These are phyloP conservation scores for Neocallimastix lanati DNA, from an alignment of 192 early-diverging fungal genomes.

Conservation along the genomic window DNA sequence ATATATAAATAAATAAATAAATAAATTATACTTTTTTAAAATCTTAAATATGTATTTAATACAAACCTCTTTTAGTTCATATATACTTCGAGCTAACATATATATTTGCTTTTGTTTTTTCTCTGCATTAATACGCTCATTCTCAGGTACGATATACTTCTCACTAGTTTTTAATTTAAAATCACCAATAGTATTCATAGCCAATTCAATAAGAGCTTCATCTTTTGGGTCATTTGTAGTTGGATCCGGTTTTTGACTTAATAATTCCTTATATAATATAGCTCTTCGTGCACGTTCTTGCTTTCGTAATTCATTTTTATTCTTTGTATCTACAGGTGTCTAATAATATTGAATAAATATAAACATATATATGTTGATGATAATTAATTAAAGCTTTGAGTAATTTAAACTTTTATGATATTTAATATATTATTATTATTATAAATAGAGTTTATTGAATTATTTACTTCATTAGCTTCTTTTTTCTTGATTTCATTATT, in stretches of 20 bases:
- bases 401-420: no score
- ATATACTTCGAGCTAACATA: constrained; percentile 30
- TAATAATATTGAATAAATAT: no score
- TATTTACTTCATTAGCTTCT: neutral
- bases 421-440: no score
- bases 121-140: constrained; percentile 41
- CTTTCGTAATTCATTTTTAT: constrained; percentile 36
- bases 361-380: no score
- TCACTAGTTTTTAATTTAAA: constrained; percentile 43
- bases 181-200: constrained; percentile 38
- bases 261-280: constrained; percentile 27
- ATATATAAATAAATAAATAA: no score
- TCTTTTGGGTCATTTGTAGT: constrained; percentile 39
- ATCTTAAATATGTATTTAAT: no score
- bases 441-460: no score
- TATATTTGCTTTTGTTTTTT: constrained; percentile 37
- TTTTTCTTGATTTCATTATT: neutral
- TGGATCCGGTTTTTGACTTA: constrained; percentile 37
- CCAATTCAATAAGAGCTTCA: constrained; percentile 31
- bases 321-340: constrained; percentile 10
- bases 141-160: constrained; percentile 51
- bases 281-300: constrained; percentile 24
- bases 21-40: no score
- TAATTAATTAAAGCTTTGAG: no score
- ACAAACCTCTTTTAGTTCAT: constrained; percentile 31